Conservation (phyloP, 139 green algal species). For the Chlamydomonas sphaeroides region DNA sequence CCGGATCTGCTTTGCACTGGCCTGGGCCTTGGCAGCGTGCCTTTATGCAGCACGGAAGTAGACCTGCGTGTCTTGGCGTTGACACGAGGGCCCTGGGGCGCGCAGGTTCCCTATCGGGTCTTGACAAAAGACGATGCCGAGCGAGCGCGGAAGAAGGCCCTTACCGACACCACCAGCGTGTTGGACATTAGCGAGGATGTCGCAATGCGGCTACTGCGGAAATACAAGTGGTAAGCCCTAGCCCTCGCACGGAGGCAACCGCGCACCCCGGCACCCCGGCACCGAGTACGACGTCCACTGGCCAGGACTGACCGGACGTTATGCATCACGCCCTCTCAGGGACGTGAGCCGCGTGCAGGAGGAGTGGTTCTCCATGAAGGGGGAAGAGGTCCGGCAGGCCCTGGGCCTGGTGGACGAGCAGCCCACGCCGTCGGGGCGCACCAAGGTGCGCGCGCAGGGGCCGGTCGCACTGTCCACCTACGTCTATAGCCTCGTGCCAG, state of each 20-base stretch:
- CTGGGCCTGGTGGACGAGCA: conserved; percentile 76
- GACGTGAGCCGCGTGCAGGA: conserved; percentile 84
- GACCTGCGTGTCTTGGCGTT: background rate
- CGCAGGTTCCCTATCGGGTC: conserved; percentile 51
- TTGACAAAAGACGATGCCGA: conserved; percentile 52
- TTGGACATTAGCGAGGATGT: conserved; percentile 71
- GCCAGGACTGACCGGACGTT: too few relatives aligned
- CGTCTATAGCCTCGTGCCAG: too few relatives aligned
- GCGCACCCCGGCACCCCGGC: too few relatives aligned
- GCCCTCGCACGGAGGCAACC: too few relatives aligned
- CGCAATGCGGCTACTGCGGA: conserved; percentile 73
- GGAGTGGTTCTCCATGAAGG: conserved; percentile 89
- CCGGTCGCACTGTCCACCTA: too few relatives aligned
- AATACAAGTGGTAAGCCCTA: conserved; percentile 80
- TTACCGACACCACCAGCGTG: conserved; percentile 62
- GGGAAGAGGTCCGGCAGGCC: conserved; percentile 69
- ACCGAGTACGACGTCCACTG: too few relatives aligned
- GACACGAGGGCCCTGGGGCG: too few relatives aligned
- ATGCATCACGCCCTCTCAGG: conserved; percentile 56
- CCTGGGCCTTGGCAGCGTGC: too few relatives aligned
- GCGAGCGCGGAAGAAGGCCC: conserved; percentile 48
- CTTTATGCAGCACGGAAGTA: too few relatives aligned
- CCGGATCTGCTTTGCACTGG: background rate
- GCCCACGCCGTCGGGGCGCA: conserved; percentile 16
- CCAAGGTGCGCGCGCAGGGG: background rate